These are phyloP conservation scores for Naganishia sp. DNA, from an alignment of 1,284 basidiomycete genomes.

Conservation along the genomic window DNA sequence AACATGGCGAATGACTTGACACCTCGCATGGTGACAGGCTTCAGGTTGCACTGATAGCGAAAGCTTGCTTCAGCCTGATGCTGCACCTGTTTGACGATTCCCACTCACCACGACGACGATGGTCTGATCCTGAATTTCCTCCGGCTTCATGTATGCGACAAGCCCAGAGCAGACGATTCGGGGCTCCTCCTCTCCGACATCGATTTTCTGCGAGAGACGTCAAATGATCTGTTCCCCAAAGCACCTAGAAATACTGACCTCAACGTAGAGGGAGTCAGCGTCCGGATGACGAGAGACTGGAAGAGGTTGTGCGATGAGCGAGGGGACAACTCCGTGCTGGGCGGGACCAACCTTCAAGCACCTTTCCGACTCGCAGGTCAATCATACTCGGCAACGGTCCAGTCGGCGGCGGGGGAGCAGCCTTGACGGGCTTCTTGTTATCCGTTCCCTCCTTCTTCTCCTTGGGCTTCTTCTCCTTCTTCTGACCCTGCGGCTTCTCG, in stretches of 20 bases:
- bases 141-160: conserved; percentile 91
- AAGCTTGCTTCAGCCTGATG: background rate
- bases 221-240: background rate
- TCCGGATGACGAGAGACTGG: conserved; percentile 90
- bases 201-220: conserved; percentile 69
- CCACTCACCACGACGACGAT: conserved; percentile 77
- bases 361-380: conserved; percentile 85
- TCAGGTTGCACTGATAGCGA: conserved; percentile 71
- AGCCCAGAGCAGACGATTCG: conserved; percentile 92
- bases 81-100: background rate
- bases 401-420: conserved; percentile 60
- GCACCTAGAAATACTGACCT: conserved; percentile 57
- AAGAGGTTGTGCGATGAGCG: background rate
- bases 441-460: conserved; percentile 44
- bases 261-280: conserved; percentile 86
- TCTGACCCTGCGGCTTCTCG: conserved; percentile 29
- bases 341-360: conserved; percentile 70
- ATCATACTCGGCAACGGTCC: conserved; percentile 90
- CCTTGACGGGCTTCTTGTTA: conserved; percentile 58
- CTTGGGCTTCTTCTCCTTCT: conserved; percentile 42
- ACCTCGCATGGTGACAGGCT: conserved; percentile 92
- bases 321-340: conserved; percentile 10
- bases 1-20: conserved; percentile 97
- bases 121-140: conserved; percentile 81
- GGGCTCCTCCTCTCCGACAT: conserved; percentile 88